A percentile compares a stretch with the other conserved stretches of the same genome.
phyloP scores from a whole-genome alignment of 2,329 filamentous ascomycete species.

The Xylaria sp. region DNA sequence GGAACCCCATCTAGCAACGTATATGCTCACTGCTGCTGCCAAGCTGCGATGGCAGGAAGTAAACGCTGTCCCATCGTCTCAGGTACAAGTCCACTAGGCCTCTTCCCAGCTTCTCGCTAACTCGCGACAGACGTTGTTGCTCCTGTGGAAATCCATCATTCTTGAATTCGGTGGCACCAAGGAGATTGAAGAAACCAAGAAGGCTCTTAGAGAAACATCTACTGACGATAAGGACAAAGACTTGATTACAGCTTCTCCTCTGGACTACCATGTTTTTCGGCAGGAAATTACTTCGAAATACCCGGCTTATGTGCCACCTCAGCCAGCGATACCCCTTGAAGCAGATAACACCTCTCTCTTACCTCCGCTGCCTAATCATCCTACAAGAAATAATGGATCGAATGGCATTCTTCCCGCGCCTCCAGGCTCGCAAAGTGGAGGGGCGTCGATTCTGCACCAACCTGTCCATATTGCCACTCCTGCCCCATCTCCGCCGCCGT shows the following conservation, averaged over 20 bases:
- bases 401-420: constrained; percentile 64
- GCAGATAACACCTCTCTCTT: constrained; percentile 89
- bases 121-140: constrained; percentile 64
- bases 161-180: constrained; percentile 80
- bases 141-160: constrained; percentile 91
- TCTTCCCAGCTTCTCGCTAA: constrained; percentile 10
- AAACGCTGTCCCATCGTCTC: constrained; percentile 61
- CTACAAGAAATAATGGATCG: constrained; percentile 60
- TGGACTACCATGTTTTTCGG: constrained; percentile 95
- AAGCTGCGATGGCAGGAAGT: constrained; percentile 75
- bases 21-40: constrained; percentile 70
- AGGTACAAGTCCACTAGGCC: constrained; percentile 49
- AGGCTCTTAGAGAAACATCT: constrained; percentile 64
- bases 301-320: constrained; percentile 90
- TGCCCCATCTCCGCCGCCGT: constrained; percentile 91
- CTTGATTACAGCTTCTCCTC: constrained; percentile 87
- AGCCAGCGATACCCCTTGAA: constrained; percentile 80
- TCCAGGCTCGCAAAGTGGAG: constrained; percentile 57
- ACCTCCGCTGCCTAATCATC: constrained; percentile 78
- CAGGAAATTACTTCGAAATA: constrained; percentile 98
- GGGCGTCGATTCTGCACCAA: constrained; percentile 86
- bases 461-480: constrained; percentile 99
- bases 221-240: constrained; percentile 67
- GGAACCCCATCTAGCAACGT: constrained; percentile 69
- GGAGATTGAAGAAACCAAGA: constrained; percentile 75